Evolutionary conservation across 257 asterid genomes (phyloP), one percentile per base, ranked within the genome.

Genomic region (Scutellaria baicalensis): DNA sequence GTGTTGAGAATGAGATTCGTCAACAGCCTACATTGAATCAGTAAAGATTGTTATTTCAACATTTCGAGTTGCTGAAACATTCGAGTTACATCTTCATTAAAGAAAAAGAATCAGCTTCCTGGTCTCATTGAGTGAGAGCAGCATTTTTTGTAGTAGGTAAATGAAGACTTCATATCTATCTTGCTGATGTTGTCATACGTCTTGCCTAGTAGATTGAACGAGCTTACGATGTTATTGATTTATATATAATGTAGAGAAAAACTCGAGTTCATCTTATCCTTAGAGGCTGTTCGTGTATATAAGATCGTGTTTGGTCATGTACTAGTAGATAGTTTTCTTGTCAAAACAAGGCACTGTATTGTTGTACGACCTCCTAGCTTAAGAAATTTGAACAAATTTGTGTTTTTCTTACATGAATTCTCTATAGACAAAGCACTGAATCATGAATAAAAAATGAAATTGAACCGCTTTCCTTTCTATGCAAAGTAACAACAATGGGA

Each of bases 281-380:
- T 65, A 42, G 45, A 45, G 38, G 11, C 48, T 21, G 13, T 51
- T 58, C 59, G 78, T 81, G 65, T 81, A 75, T 59, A 81, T 6
- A 77, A 60, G 72, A 44, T 55, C 68, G 45, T 13, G 10, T 69
- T 44, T 20, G 44, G 54, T 55, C 16, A 14, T 63, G 72, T 55
- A 59, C 59, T 43, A 35, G 69, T 7, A 27, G 20, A 35, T 47
- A 45, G 63, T 51, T 43, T 67, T 45, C 13, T 31, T 9, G 56
- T 6, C 23, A 17, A 47, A 68, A 16, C 16, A 76, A 64, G 63
- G 65, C 56, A 2, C 33, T 36, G 40, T 55, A 18, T 27, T 44
- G 20, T 44, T 57, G 68, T 4, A 65, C 50, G 39, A 18, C 62
- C 49, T 38, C 13, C 62, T 58, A 36, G 58, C n/a, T 43, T 6